A percentile compares a stretch with the other conserved stretches of the same genome.
These are phyloP conservation scores for Plectosphaerella cucumerina DNA, from an alignment of 2,329 filamentous ascomycete genomes.

Conservation along the genomic window DNA sequence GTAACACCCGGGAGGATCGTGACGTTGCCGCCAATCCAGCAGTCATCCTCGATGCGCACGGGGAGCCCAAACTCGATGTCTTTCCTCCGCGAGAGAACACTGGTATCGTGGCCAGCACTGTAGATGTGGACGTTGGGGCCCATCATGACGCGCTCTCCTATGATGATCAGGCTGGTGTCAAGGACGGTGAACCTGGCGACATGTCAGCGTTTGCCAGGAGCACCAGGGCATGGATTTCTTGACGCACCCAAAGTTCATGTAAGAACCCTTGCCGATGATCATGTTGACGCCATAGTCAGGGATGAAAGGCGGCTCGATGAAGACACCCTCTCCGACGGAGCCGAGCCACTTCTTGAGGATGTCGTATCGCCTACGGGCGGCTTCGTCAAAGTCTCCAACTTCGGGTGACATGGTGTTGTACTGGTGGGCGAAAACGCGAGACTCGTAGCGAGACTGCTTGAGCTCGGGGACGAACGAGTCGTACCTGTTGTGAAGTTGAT, in stretches of 20 bases:
- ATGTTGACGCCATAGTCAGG: constrained; percentile 62
- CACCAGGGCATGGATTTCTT: background rate
- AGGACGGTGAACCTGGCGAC: constrained; percentile 30
- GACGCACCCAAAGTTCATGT: constrained; percentile 43
- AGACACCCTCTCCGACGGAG: constrained; percentile 39
- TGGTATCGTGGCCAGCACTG: constrained; percentile 46
- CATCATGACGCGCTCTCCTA: constrained; percentile 47
- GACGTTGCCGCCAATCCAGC: constrained; percentile 43
- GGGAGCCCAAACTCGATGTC: constrained; percentile 44
- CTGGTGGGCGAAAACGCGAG: constrained; percentile 43
- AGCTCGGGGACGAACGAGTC: constrained; percentile 40
- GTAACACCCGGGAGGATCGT: constrained; percentile 36
- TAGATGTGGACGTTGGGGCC: constrained; percentile 49
- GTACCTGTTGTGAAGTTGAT: constrained; percentile 29
- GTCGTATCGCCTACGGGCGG: constrained; percentile 23
- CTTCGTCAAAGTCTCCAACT: constrained; percentile 20
- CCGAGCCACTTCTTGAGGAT: constrained; percentile 42
- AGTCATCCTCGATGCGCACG: constrained; percentile 42
- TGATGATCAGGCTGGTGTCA: constrained; percentile 46
- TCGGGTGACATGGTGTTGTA: constrained; percentile 46
- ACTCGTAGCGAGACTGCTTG: constrained; percentile 37
- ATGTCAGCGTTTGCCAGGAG: background rate
- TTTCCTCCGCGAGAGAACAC: constrained; percentile 40
- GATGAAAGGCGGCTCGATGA: constrained; percentile 54
- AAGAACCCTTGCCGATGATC: constrained; percentile 51